These are phyloP conservation scores for Tylopilus rubrobrunneus DNA, from an alignment of 768 basidiomycete genomes.

Conservation along the genomic window DNA sequence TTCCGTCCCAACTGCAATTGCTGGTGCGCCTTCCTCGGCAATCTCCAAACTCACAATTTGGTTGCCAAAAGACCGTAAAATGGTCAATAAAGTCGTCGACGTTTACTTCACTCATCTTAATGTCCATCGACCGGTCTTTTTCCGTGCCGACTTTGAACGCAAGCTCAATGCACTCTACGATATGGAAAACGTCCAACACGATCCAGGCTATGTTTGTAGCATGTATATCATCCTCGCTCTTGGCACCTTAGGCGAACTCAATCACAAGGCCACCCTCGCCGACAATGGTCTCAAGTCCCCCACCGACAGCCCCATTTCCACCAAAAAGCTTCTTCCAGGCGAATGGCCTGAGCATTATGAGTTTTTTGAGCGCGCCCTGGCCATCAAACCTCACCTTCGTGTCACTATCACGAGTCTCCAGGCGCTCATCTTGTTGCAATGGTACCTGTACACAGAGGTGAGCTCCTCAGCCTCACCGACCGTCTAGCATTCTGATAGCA, in stretches of 20 bases:
- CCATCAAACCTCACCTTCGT: constrained; percentile 76
- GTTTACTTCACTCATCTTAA: constrained; percentile 79
- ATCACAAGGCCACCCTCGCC: constrained; percentile 57
- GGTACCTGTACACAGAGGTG: constrained; percentile 89
- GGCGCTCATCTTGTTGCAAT: constrained; percentile 78
- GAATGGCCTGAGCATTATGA: constrained; percentile 81
- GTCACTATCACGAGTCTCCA: constrained; percentile 82
- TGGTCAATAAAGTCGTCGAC: constrained; percentile 58
- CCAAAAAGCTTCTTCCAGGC: constrained; percentile 54
- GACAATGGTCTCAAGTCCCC: constrained; percentile 42
- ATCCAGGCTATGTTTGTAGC: constrained; percentile 78
- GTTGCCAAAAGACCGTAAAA: constrained; percentile 74
- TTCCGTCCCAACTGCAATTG: constrained; percentile 46
- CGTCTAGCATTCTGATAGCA: constrained; percentile 5
- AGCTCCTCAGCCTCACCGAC: constrained; percentile 12
- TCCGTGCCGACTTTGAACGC: constrained; percentile 63
- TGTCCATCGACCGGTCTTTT: constrained; percentile 73
- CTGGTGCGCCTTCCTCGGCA: constrained; percentile 16
- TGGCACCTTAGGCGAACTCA: constrained; percentile 79
- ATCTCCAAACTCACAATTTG: constrained; percentile 43
- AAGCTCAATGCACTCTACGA: constrained; percentile 66
- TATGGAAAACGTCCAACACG: constrained; percentile 46
- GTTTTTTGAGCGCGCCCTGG: constrained; percentile 76
- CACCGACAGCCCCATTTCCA: constrained; percentile 34
- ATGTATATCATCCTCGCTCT: constrained; percentile 75